A percentile compares a stretch with the other conserved stretches of the same genome.
Evolutionary conservation across 768 basidiomycete species (phyloP).

Genomic region (Mycena capillaripes): DNA sequence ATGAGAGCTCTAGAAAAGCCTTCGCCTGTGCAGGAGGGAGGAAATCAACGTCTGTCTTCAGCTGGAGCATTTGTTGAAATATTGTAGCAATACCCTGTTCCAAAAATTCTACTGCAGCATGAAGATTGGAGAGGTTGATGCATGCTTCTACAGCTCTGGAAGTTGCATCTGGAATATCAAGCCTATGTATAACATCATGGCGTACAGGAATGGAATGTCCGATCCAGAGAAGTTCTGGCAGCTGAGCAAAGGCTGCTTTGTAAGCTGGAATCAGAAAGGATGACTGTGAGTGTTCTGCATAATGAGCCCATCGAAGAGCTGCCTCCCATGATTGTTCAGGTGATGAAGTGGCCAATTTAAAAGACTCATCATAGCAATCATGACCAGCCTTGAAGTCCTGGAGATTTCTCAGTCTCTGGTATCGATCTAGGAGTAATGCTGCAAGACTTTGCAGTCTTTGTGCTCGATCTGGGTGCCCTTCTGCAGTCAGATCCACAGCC

Average conservation of each 20-base stretch:
- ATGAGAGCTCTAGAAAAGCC: neutral
- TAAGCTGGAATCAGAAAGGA: neutral
- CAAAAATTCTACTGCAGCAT: neutral
- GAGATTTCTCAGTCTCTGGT: too few species aligned
- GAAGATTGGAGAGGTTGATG: neutral
- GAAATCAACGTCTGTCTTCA: too few species aligned
- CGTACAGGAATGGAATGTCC: neutral
- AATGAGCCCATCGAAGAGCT: neutral
- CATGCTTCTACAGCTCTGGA: neutral
- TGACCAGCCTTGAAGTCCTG: neutral
- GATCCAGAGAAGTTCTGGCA: slow-evolving; percentile 8
- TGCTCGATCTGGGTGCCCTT: neutral
- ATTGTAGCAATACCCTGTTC: slow-evolving; percentile 9
- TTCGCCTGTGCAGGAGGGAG: neutral
- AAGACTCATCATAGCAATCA: neutral
- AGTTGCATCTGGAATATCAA: neutral
- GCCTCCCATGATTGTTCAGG: neutral
- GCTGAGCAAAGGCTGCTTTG: neutral
- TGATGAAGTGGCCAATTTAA: neutral
- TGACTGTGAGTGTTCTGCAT: neutral
- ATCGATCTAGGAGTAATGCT: neutral
- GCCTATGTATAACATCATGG: neutral
- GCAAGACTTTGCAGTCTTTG: neutral
- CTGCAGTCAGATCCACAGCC: too few species aligned
- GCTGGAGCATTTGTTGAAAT: neutral